Conservation (phyloP, 148 eudicot species). For the Heliosperma pusillum region DNA sequence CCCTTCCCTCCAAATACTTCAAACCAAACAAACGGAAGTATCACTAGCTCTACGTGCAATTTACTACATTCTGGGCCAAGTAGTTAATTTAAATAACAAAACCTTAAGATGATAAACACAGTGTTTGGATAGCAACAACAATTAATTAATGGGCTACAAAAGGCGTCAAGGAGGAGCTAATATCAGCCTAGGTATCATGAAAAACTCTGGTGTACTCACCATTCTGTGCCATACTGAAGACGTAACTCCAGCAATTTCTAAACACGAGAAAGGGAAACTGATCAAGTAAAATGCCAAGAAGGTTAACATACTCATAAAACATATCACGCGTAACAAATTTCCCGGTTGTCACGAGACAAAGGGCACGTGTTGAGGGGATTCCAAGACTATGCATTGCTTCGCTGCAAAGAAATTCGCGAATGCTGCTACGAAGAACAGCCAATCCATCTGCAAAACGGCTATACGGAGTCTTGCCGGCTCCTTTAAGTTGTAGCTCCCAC, state of each 20-base stretch:
- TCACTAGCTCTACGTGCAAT: not conserved
- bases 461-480: constrained; percentile 96
- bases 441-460: constrained; percentile 99
- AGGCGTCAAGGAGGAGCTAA: not conserved
- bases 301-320: constrained; percentile 90
- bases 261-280: not conserved
- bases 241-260: not conserved
- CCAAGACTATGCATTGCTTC: constrained; percentile 97
- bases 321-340: constrained; percentile 82
- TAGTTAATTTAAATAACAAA: no score
- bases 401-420: constrained; percentile 93
- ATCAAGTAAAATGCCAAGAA: constrained; percentile 1
- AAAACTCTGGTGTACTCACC: not conserved
- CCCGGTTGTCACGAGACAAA: constrained; percentile 89
- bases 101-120: not conserved
- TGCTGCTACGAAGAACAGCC: constrained; percentile 94
- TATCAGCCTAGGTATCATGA: not conserved
- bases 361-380: constrained; percentile 96
- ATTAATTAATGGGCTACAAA: constrained; percentile 3
- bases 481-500: constrained; percentile 97
- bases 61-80: no score
- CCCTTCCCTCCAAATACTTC: no score
- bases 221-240: not conserved
- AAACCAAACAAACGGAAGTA: no score
- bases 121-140: not conserved